Base-by-base conservation (phyloP, 495 filamentous ascomycete genomes). In the Trypethelium eluteriae region DNA sequence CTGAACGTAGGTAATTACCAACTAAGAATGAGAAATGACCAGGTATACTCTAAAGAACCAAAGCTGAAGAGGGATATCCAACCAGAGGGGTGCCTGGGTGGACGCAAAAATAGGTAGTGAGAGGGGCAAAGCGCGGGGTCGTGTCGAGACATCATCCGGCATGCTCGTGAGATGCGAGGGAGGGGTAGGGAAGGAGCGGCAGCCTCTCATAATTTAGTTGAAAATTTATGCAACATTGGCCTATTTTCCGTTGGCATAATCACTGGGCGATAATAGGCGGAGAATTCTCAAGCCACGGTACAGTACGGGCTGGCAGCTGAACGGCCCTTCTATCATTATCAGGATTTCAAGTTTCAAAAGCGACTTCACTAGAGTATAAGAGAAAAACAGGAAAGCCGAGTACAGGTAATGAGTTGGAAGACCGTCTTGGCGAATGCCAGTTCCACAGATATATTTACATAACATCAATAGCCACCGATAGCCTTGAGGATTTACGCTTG, bases 111-210 rank as follows among this genome's bases (percentile, higher is more conserved):
- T 25, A 25, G 25, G 25, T 25, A 25, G 25, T 25, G 53, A 36
- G 53, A 59, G 53, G 32, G 53, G 53, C 32, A 34, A 14, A 59
- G 53, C 53, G 53, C 53, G 53, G 53, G 53, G 53, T 59, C 32
- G 32, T 32, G 53, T 59, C 32, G 32, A 18, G 53, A 59, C 53
- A 59, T 59, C 53, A 59, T 59, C 32, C 53, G 53, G n/a, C 49
- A 16, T 25, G 25, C 25, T 25, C 25, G 25, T 25, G 25, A 25
- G 25, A 25, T 25, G 25, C 25, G 25, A 25, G 25, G 25, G 25
- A 25, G 25, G 25, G 25, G 25, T 25, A 25, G 25, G 25, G 25
- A 25, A 25, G 25, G 25, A 25, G 25, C 25, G 25, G 25, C 25
- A 25, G 25, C 25, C 25, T 25, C 25, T 25, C 25, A 25, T 25